Evolutionary conservation across 164 flowering plant genomes (phyloP).

Genomic region (Echeveria elegans): DNA sequence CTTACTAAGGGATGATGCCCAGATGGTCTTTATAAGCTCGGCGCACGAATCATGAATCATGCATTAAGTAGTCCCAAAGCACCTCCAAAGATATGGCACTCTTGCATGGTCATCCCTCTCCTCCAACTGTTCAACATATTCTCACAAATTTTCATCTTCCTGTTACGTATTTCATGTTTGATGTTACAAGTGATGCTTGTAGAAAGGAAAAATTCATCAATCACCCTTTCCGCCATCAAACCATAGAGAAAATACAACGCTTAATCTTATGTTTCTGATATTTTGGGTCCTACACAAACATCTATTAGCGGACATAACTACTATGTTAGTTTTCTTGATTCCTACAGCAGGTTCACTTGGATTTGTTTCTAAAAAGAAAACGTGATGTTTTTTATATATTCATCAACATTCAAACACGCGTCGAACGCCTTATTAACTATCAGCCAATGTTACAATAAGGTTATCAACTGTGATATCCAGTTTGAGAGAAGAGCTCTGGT

Average conservation of each 20-base stretch:
- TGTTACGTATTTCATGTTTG: background rate
- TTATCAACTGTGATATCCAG: no score
- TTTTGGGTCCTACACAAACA: background rate
- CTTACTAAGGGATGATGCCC: background rate
- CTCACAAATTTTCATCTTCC: background rate
- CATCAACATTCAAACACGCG: background rate
- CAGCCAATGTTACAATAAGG: no score
- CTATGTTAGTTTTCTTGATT: background rate
- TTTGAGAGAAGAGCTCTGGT: no score
- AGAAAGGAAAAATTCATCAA: background rate
- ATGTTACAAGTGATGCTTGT: background rate
- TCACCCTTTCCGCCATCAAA: background rate
- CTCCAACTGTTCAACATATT: background rate
- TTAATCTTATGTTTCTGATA: background rate
- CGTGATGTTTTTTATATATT: background rate
- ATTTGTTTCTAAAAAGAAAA: background rate
- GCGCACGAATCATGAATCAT: background rate
- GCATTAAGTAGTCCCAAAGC: background rate
- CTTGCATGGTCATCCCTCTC: background rate
- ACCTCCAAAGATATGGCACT: background rate
- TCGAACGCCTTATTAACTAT: slow-evolving; percentile 3
- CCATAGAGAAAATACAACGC: background rate
- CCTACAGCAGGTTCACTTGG: background rate
- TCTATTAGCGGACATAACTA: background rate
- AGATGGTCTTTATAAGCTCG: background rate